These are phyloP conservation scores for Colletotrichum sp. DNA, from an alignment of 2,329 filamentous ascomycete species.

Conservation along the genomic window DNA sequence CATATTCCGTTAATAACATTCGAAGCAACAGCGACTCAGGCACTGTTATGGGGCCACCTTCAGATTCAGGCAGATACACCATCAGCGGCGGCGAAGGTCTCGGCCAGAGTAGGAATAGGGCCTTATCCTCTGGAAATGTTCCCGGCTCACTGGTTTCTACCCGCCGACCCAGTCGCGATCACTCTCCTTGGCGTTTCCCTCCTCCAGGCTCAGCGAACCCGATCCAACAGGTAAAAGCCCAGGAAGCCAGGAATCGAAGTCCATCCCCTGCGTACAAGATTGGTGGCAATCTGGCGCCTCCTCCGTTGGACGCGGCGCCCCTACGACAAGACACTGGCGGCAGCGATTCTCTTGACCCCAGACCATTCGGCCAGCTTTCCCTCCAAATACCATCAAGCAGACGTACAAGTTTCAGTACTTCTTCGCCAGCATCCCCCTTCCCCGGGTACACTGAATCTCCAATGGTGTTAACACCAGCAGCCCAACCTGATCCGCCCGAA, in stretches of 20 bases:
- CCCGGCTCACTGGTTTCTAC: conserved; percentile 25
- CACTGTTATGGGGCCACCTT: conserved; percentile 5
- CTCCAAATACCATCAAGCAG: conserved; percentile 56
- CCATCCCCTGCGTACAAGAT: conserved; percentile 38
- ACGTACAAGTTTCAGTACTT: conserved; percentile 45
- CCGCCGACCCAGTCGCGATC: conserved; percentile 8
- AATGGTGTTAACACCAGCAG: conserved; percentile 45
- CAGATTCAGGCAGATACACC: conserved; percentile 12
- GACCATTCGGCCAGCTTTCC: conserved; percentile 32
- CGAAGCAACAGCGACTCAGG: conserved; percentile 16
- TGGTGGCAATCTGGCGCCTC: conserved; percentile 46
- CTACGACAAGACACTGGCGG: background rate
- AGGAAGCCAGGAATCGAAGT: conserved; percentile 29
- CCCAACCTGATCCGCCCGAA: conserved; percentile 52
- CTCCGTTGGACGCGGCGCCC: conserved; percentile 31
- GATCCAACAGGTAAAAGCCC: conserved; percentile 4
- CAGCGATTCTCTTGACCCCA: background rate
- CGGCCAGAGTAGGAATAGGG: conserved; percentile 40
- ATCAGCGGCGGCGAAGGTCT: conserved; percentile 17
- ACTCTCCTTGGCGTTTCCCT: conserved; percentile 14
- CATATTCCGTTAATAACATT: conserved; percentile 42
- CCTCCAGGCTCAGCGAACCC: conserved; percentile 2
- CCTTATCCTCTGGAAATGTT: conserved; percentile 52
- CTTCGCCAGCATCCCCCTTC: conserved; percentile 67
- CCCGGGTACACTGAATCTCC: conserved; percentile 70